Conservation (phyloP, 2,329 filamentous ascomycete species). For the Calonectria henricotiae region DNA sequence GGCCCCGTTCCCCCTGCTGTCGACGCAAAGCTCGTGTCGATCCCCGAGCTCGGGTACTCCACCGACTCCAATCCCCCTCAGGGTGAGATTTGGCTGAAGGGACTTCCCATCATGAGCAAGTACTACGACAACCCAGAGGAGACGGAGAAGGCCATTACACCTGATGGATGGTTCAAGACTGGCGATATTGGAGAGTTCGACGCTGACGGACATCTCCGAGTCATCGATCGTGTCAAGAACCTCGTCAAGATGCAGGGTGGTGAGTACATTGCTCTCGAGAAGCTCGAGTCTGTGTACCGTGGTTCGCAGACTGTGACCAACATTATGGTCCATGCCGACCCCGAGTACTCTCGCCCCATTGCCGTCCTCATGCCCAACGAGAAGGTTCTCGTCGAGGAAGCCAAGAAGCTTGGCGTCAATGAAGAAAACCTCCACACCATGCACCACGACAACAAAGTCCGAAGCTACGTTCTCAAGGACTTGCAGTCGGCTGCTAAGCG, state of each 20-base stretch:
- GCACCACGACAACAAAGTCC: slow-evolving; percentile 78
- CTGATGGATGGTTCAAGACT: slow-evolving; percentile 97
- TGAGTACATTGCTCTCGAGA: slow-evolving; percentile 97
- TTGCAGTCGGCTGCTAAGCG: slow-evolving; percentile 76
- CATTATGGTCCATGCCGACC: slow-evolving; percentile 88
- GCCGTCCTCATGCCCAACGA: slow-evolving; percentile 84
- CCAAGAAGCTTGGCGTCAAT: slow-evolving; percentile 74
- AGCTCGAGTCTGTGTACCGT: slow-evolving; percentile 93
- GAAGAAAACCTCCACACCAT: slow-evolving; percentile 80
- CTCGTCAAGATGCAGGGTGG: slow-evolving; percentile 95
- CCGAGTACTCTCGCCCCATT: slow-evolving; percentile 82
- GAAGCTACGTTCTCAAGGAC: slow-evolving; percentile 76
- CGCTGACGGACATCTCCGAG: slow-evolving; percentile 82
- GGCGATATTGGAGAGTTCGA: slow-evolving; percentile 96
- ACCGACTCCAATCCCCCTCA: slow-evolving; percentile 84
- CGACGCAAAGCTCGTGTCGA: slow-evolving; percentile 93
- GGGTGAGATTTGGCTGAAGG: slow-evolving; percentile 93
- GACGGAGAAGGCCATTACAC: slow-evolving; percentile 82
- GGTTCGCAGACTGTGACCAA: slow-evolving; percentile 85
- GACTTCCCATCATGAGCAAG: slow-evolving; percentile 79
- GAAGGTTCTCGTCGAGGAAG: slow-evolving; percentile 74
- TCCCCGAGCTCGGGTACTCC: slow-evolving; percentile 89
- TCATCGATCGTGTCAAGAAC: slow-evolving; percentile 99
- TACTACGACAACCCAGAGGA: slow-evolving; percentile 93
- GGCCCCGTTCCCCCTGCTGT: slow-evolving; percentile 84